A percentile compares a stretch with the other conserved stretches of the same genome.
These are phyloP conservation scores for Lepidium didymum DNA, from an alignment of 345 rosid genomes.

Conservation along the genomic window DNA sequence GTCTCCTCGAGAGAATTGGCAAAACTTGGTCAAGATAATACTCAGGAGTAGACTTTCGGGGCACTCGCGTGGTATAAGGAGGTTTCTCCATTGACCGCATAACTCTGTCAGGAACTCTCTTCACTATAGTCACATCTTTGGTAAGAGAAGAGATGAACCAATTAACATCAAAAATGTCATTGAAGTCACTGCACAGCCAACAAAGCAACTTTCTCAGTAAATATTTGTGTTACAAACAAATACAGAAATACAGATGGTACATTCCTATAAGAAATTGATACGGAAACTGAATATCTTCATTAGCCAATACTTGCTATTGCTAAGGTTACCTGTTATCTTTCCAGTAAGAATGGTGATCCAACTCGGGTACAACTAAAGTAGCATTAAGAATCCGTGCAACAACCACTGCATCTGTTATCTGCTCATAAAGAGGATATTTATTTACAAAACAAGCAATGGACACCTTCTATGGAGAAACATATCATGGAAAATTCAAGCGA, in stretches of 20 bases:
- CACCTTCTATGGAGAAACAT: not conserved
- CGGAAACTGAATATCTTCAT: not conserved
- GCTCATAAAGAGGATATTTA: conserved; percentile 16
- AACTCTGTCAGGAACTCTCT: conserved; percentile 87
- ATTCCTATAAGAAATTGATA: not conserved
- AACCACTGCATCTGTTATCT: conserved; percentile 98
- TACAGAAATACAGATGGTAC: not conserved
- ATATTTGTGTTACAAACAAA: not conserved
- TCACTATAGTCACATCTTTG: conserved; percentile 87
- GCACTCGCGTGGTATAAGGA: conserved; percentile 96
- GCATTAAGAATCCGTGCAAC: conserved; percentile 95
- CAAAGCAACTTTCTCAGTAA: conserved; percentile 1
- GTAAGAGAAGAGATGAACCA: conserved; percentile 87
- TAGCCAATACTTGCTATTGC: not conserved
- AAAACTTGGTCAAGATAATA: conserved; percentile 95
- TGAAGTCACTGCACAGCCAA: conserved; percentile 73
- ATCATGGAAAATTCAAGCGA: not conserved
- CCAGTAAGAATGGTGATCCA: conserved; percentile 97
- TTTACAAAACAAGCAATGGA: not conserved
- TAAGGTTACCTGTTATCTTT: conserved; percentile 77
- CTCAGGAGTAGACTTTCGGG: conserved; percentile 89
- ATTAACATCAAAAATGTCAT: conserved; percentile 77
- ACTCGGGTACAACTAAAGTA: conserved; percentile 87
- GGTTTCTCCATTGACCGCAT: conserved; percentile 97
- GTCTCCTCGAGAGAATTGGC: conserved; percentile 76